Conservation (phyloP, 1,139 yeast species). For the Scheffersomyces insectosa region DNA sequence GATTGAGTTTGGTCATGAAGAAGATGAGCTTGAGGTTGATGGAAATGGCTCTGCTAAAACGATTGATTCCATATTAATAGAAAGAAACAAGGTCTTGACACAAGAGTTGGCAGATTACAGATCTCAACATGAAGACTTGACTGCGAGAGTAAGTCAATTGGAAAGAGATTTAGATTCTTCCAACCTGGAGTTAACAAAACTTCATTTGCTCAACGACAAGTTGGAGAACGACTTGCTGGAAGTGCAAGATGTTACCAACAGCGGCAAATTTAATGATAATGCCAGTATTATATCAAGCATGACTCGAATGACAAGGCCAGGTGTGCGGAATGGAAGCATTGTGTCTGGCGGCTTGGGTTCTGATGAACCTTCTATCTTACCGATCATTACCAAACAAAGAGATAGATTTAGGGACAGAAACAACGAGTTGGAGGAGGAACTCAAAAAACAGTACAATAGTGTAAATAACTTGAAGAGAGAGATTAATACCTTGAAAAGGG, state of each 20-base stretch:
- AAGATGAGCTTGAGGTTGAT: conserved; percentile 8
- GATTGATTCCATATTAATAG: conserved; percentile 53
- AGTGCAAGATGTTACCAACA: conserved; percentile 45
- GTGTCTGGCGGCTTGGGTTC: conserved; percentile 17
- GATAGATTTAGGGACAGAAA: conserved; percentile 85
- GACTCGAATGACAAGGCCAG: conserved; percentile 41
- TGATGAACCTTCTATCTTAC: conserved; percentile 60
- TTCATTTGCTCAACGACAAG: conserved; percentile 51
- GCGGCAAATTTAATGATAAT: conserved; percentile 55
- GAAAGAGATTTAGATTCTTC: conserved; percentile 39
- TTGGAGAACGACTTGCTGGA: conserved; percentile 70
- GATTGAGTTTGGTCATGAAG: conserved; percentile 65
- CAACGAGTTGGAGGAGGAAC: conserved; percentile 79
- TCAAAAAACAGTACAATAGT: conserved; percentile 56
- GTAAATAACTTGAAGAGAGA: conserved; percentile 67
- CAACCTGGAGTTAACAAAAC: conserved; percentile 32
- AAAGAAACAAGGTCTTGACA: conserved; percentile 60
- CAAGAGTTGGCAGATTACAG: conserved; percentile 61
- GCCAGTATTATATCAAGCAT: conserved; percentile 69
- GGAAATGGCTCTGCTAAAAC: conserved; percentile 7
- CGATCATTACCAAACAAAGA: conserved; percentile 91
- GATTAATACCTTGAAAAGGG: conserved; percentile 62
- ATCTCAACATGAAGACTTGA: conserved; percentile 47
- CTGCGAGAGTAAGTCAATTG: conserved; percentile 37
- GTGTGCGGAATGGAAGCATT: conserved; percentile 34